Evolutionary conservation across 1,139 yeast species (phyloP).

Genomic region (Diutina pseudorugosa): DNA sequence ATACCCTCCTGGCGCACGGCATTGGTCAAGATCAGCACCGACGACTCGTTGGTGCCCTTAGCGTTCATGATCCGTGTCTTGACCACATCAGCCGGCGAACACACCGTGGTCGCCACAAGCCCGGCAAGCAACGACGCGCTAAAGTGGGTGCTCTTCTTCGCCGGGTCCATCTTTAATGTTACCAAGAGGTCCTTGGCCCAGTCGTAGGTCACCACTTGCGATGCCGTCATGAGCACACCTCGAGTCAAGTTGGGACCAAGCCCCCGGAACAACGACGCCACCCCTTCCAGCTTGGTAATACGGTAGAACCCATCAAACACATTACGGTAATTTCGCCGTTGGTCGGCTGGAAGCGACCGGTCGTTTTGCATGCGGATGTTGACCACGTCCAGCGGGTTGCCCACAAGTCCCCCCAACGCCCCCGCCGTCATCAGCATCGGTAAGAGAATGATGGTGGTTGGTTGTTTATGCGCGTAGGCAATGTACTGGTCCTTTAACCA

Average conservation of each 20-base stretch:
- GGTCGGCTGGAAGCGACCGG: slow-evolving; percentile 48
- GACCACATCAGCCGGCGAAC: slow-evolving; percentile 87
- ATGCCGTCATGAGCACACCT: slow-evolving; percentile 82
- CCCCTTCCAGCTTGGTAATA: slow-evolving; percentile 51
- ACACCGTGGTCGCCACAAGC: slow-evolving; percentile 77
- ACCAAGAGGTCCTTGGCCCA: slow-evolving; percentile 56
- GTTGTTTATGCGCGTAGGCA: slow-evolving; percentile 12
- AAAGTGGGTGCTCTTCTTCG: slow-evolving; percentile 62
- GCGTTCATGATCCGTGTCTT: slow-evolving; percentile 80
- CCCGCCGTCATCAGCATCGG: slow-evolving; percentile 82
- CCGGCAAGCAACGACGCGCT: slow-evolving; percentile 71
- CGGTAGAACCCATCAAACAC: slow-evolving; percentile 66
- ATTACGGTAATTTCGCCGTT: slow-evolving; percentile 65
- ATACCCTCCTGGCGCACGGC: slow-evolving; percentile 64
- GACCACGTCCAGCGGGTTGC: slow-evolving; percentile 82
- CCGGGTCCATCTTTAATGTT: slow-evolving; percentile 41
- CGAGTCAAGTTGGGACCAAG: slow-evolving; percentile 66
- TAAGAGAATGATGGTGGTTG: slow-evolving; percentile 35
- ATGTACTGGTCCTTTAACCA: slow-evolving; percentile 48
- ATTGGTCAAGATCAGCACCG: slow-evolving; percentile 34
- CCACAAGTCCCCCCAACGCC: slow-evolving; percentile 71
- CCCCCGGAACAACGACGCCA: slow-evolving; percentile 57
- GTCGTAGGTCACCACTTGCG: slow-evolving; percentile 85
- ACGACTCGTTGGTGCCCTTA: slow-evolving; percentile 36
- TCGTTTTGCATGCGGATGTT: slow-evolving; percentile 91